Percentiles rank a stretch among this genome's conserved stretches.
Evolutionary conservation across 176 grass and related monocot species (phyloP).

Genomic region (Avena eriantha): DNA sequence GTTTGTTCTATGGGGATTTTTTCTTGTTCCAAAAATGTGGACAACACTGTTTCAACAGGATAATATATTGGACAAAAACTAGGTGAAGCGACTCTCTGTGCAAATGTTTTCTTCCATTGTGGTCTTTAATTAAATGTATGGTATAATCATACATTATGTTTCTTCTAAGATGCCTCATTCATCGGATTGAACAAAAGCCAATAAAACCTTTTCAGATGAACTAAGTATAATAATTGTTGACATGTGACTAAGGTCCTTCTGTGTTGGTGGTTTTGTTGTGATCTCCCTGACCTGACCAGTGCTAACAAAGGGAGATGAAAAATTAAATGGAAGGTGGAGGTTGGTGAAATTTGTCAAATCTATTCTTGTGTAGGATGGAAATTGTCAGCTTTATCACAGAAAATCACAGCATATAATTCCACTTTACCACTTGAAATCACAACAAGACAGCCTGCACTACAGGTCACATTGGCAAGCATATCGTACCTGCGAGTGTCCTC

Average conservation of each 20-base stretch:
- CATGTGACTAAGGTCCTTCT: neutral
- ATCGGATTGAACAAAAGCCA: neutral
- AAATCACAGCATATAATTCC: neutral
- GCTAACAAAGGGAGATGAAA: neutral
- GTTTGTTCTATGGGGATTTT: neutral
- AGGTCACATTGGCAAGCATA: conserved; percentile 54
- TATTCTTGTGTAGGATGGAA: neutral
- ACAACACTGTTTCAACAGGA: neutral
- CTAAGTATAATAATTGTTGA: neutral
- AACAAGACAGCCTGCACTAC: conserved; percentile 6
- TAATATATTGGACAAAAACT: neutral
- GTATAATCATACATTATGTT: neutral
- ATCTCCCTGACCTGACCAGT: neutral
- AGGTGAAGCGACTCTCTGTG: neutral
- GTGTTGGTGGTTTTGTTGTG: neutral
- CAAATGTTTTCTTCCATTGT: neutral
- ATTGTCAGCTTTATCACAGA: neutral
- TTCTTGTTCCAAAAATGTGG: neutral
- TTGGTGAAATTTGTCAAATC: conserved; percentile 12
- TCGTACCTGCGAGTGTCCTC: conserved; percentile 40
- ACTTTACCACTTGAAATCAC: neutral
- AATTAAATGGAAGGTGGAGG: neutral
- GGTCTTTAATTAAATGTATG: neutral
- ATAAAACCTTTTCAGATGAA: neutral
- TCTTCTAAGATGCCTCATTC: neutral